Evolutionary conservation across 1,284 basidiomycete species (phyloP), one percentile per base, ranked within the genome.

Genomic region (Bjerkandera adusta): DNA sequence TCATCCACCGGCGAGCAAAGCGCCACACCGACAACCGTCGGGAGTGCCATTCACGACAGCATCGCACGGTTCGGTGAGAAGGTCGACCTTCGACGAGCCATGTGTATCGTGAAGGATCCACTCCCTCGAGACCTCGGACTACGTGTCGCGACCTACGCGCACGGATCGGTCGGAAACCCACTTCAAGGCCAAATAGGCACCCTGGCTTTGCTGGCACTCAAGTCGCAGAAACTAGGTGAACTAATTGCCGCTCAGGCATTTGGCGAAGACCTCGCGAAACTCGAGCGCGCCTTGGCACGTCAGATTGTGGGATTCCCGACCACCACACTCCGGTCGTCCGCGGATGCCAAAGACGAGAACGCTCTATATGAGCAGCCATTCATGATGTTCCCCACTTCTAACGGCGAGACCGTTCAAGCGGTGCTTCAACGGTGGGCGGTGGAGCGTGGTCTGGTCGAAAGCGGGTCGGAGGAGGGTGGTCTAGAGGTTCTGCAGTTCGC

Each of bases 11-110:
- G 68, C 37, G 66, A 36, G 70, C 8, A 61, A 65, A 37, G 45
- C 11, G 48, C 36, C 41, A 40, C 35, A 29, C 42, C 48, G 4
- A 59, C 68, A 5, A 90, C 89, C 1, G 81, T 96, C n/a, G 74
- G 75, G 24, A 73, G 75, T 47, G 83, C 89, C 25, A 88, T 98
- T 56, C 81, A 84, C 24, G 83, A 92, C 52, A 71, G 88, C 20
- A 85, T 96, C 48, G 79, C 88, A 16, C 88, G 89, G 58, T 83
- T 96, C 12, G 94, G 94, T 36, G 95, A 98, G 65, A 96, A 95
- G 61, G 82, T 98, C 51, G 76, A 79, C 5, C 69, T 98, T 15
- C 76, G 83, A 39, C 78, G 95, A 43, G 94, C 85, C 1, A 70
- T 80, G 16, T 72, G 82, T 3, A 76, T 94, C 49, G 77, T 83